phyloP scores from a whole-genome alignment of 2,329 filamentous ascomycete genomes.

The Neophaeococcomyces mojaviensis region DNA sequence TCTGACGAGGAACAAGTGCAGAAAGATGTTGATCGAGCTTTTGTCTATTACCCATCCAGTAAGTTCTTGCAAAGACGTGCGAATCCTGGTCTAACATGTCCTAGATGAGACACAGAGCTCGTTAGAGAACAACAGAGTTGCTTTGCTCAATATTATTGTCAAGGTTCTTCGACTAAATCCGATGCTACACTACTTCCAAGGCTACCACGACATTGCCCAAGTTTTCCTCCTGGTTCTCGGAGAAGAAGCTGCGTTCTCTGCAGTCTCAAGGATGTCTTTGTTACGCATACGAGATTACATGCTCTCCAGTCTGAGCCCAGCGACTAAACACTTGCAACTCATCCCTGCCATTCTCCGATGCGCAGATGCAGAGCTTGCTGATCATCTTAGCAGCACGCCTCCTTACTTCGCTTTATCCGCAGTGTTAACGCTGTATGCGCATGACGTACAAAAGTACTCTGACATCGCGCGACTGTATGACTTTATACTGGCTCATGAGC shows the following conservation, averaged over 20 bases:
- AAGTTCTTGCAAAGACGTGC: conserved; percentile 27
- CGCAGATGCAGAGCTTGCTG: conserved; percentile 63
- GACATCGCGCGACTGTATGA: conserved; percentile 90
- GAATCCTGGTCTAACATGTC: conserved; percentile 18
- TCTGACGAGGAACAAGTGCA: conserved; percentile 83
- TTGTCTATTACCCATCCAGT: conserved; percentile 90
- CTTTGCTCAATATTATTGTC: conserved; percentile 73
- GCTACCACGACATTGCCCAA: conserved; percentile 97
- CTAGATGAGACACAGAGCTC: conserved; percentile 62
- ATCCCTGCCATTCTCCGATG: conserved; percentile 72
- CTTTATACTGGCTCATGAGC: conserved; percentile 76
- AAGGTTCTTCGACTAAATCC: conserved; percentile 73
- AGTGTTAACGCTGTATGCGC: conserved; percentile 90
- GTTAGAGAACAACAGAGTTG: conserved; percentile 61
- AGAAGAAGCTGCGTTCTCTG: conserved; percentile 49
- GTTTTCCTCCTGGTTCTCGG: conserved; percentile 83
- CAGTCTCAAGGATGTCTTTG: conserved; percentile 73
- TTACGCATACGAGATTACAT: conserved; percentile 95
- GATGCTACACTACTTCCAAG: conserved; percentile 90
- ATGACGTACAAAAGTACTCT: conserved; percentile 84
- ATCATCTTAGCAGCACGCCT: conserved; percentile 67
- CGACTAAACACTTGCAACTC: conserved; percentile 75
- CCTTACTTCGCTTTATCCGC: conserved; percentile 92
- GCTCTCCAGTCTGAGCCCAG: conserved; percentile 77
- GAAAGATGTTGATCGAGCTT: conserved; percentile 90